These are phyloP conservation scores for Ophiostoma australiae DNA, from an alignment of 2,329 filamentous ascomycete species.

Conservation along the genomic window DNA sequence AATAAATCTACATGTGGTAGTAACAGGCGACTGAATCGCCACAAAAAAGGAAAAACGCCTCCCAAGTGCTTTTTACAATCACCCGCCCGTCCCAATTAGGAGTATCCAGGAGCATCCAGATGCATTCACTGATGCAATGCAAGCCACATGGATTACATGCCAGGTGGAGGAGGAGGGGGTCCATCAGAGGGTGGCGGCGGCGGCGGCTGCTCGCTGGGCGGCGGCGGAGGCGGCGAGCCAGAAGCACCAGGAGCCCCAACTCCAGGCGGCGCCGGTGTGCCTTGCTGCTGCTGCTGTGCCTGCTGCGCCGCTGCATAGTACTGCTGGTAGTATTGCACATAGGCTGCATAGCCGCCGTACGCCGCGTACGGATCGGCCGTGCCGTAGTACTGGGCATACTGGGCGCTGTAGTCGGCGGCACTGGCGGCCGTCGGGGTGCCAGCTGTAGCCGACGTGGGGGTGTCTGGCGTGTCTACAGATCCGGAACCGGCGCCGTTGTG, in stretches of 20 bases:
- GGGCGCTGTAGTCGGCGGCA: constrained; percentile 63
- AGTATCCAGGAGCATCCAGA: neutral
- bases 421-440: neutral
- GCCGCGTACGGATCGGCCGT: constrained; percentile 73
- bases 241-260: neutral
- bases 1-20: constrained; percentile 1
- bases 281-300: constrained; percentile 44
- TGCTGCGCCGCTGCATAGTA: constrained; percentile 56
- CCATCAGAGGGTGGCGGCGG: constrained; percentile 43
- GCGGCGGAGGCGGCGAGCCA: constrained; percentile 49
- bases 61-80: neutral
- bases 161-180: constrained; percentile 7
- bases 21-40: neutral
- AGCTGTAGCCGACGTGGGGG: constrained; percentile 5
- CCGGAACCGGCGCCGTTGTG: constrained; percentile 2
- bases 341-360: constrained; percentile 83
- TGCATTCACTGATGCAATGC: neutral
- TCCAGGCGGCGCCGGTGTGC: constrained; percentile 20
- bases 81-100: neutral
- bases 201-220: constrained; percentile 35
- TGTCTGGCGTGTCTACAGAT: neutral
- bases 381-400: constrained; percentile 79
- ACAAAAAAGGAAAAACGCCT: neutral
- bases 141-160: neutral
- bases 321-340: constrained; percentile 68